A percentile compares a stretch with the other conserved stretches of the same genome.
Conservation (phyloP, 305 asterid species). For the Stenogyne calaminthoides region DNA sequence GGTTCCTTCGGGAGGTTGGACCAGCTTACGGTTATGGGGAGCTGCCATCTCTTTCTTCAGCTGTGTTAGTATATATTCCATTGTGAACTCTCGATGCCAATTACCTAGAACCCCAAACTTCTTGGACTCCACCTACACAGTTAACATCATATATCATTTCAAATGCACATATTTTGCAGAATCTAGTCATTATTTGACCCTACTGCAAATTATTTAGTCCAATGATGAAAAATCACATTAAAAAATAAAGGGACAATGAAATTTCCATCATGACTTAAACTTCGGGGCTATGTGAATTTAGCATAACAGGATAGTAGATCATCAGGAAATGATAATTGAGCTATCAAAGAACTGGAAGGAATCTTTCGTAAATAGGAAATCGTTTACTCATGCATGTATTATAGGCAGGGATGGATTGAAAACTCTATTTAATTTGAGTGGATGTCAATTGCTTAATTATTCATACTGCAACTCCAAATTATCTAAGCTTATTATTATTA, state of each 20-base stretch:
- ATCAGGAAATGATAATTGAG: no score
- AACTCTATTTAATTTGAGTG: no score
- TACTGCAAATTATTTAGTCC: not conserved
- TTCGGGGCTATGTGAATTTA: not conserved
- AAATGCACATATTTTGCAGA: not conserved
- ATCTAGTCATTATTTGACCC: not conserved
- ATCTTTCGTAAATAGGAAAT: no score
- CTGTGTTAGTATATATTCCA: slow-evolving; percentile 54
- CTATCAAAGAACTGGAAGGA: no score
- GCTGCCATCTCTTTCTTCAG: slow-evolving; percentile 62
- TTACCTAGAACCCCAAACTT: slow-evolving; percentile 47
- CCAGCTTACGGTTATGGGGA: slow-evolving; percentile 60
- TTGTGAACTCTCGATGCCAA: slow-evolving; percentile 55
- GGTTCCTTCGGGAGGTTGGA: slow-evolving; percentile 65
- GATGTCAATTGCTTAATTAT: not conserved
- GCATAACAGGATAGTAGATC: not conserved
- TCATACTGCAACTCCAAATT: not conserved
- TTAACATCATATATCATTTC: not conserved
- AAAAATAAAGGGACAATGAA: not conserved
- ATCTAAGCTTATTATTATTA: not conserved
- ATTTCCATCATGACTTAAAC: not conserved
- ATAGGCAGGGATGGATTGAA: no score
- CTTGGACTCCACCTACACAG: slow-evolving; percentile 51
- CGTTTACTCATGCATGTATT: no score
- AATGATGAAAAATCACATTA: not conserved